phyloP scores from a whole-genome alignment of 192 early-diverging fungal genomes.

The Podila clonocystis region DNA sequence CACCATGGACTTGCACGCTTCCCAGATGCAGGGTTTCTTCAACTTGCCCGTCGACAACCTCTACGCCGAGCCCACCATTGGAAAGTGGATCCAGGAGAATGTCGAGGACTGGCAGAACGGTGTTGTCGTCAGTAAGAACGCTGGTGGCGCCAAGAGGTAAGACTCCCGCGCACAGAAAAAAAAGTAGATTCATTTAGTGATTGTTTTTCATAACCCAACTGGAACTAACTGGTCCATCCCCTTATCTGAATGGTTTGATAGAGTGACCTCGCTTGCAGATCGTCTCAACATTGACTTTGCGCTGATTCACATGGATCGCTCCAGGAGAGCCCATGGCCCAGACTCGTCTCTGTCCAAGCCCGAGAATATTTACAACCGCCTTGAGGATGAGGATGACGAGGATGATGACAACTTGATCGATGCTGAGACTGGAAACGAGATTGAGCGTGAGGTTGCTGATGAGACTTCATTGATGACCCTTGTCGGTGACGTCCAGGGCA shows the following conservation, averaged over 20 bases:
- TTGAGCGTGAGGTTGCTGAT: slow-evolving; percentile 39
- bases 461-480: slow-evolving; percentile 77
- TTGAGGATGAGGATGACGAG: slow-evolving; percentile 53
- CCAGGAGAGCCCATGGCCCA: slow-evolving; percentile 51
- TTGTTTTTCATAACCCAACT: too few relatives aligned
- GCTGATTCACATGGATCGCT: slow-evolving; percentile 91
- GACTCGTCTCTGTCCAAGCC: slow-evolving; percentile 31
- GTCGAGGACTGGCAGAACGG: slow-evolving; percentile 75
- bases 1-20: slow-evolving; percentile 97
- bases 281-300: slow-evolving; percentile 94
- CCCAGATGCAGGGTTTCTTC: slow-evolving; percentile 97
- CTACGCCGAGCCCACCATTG: slow-evolving; percentile 89
- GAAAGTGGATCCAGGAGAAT: slow-evolving; percentile 85
- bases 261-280: slow-evolving; percentile 96
- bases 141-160: slow-evolving; percentile 94
- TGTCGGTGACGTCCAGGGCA: slow-evolving; percentile 91
- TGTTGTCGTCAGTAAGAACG: slow-evolving; percentile 94
- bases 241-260: slow-evolving; percentile 32
- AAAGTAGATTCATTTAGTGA: too few relatives aligned
- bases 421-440: slow-evolving; percentile 60
- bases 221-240: not conserved
- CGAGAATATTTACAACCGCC: slow-evolving; percentile 45
- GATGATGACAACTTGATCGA: slow-evolving; percentile 57
- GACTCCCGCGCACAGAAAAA: not conserved
- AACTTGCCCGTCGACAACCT: slow-evolving; percentile 95